Evolutionary conservation across 140 eudicot genomes (phyloP).

Genomic region (Bidens hawaiensis): DNA sequence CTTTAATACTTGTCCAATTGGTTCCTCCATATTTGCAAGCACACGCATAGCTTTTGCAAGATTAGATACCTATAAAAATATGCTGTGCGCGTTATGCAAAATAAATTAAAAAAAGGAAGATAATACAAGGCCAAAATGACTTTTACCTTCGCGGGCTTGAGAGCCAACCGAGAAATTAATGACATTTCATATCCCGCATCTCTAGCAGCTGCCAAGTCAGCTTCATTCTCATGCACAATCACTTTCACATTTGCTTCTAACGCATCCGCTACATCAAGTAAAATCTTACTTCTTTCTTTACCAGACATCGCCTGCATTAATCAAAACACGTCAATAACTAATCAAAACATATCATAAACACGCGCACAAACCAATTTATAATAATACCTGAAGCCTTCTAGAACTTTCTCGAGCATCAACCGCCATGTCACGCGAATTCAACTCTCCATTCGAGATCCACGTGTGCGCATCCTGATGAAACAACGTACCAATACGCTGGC

Average conservation of each 20-base stretch:
- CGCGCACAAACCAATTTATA: neutral
- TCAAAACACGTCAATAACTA: neutral
- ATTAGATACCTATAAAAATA: slow-evolving; percentile 46
- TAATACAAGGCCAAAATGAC: slow-evolving; percentile 4
- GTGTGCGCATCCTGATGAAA: slow-evolving; percentile 82
- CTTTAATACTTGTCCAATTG: slow-evolving; percentile 72
- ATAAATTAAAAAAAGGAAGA: neutral
- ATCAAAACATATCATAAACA: neutral
- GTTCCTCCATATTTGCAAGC: slow-evolving; percentile 97
- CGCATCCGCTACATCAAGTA: slow-evolving; percentile 84
- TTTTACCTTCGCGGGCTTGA: slow-evolving; percentile 88
- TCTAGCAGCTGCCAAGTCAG: slow-evolving; percentile 69
- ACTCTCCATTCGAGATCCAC: slow-evolving; percentile 59
- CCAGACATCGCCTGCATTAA: slow-evolving; percentile 58
- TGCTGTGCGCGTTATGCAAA: neutral
- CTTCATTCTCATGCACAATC: slow-evolving; percentile 71
- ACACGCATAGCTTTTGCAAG: slow-evolving; percentile 92
- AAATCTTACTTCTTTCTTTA: slow-evolving; percentile 68
- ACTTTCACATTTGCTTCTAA: slow-evolving; percentile 72
- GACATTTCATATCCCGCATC: slow-evolving; percentile 79
- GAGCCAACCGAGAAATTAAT: slow-evolving; percentile 67
- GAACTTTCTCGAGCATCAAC: slow-evolving; percentile 94
- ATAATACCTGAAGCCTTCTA: slow-evolving; percentile 76
- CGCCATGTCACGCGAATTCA: slow-evolving; percentile 88
- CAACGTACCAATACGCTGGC: slow-evolving; percentile 76